Conservation (phyloP, 2,329 filamentous ascomycete genomes). For the Fusarium sp. region DNA sequence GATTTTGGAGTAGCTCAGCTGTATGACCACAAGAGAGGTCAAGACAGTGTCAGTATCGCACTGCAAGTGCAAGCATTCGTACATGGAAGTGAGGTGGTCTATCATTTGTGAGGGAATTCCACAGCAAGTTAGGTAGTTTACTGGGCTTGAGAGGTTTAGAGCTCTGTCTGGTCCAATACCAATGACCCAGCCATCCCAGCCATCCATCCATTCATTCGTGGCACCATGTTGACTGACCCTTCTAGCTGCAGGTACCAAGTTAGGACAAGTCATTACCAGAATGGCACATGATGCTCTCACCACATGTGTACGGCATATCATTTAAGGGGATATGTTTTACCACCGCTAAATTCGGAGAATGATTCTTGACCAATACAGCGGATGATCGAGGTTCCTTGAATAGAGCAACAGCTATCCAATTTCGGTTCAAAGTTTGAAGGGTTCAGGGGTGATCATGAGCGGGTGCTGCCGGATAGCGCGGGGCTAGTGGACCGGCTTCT, state of each 20-base stretch:
- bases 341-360: neutral
- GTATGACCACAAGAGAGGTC: conserved; percentile 20
- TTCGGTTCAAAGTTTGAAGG: conserved; percentile 27
- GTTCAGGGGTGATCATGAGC: conserved; percentile 37
- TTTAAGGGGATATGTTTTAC: neutral
- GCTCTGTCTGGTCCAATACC: conserved; percentile 13
- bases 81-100: neutral
- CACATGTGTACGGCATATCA: neutral
- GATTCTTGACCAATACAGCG: neutral
- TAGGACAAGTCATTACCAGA: conserved; percentile 30
- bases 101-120: conserved; percentile 29
- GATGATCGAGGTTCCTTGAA: neutral
- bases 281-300: conserved; percentile 23
- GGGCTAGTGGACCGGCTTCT: conserved; percentile 32
- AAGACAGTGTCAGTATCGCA: conserved; percentile 12
- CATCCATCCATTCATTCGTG: conserved; percentile 16
- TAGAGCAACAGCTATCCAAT: conserved; percentile 8
- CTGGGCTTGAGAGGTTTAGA: conserved; percentile 1
- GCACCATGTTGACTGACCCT: conserved; percentile 24
- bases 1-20: conserved; percentile 18
- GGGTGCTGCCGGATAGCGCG: conserved; percentile 42
- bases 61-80: neutral
- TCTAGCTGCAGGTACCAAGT: conserved; percentile 40
- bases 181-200: conserved; percentile 5
- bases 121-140: neutral